Evolutionary conservation across 2,329 filamentous ascomycete species (phyloP).

Genomic region (Xylaria sp.): DNA sequence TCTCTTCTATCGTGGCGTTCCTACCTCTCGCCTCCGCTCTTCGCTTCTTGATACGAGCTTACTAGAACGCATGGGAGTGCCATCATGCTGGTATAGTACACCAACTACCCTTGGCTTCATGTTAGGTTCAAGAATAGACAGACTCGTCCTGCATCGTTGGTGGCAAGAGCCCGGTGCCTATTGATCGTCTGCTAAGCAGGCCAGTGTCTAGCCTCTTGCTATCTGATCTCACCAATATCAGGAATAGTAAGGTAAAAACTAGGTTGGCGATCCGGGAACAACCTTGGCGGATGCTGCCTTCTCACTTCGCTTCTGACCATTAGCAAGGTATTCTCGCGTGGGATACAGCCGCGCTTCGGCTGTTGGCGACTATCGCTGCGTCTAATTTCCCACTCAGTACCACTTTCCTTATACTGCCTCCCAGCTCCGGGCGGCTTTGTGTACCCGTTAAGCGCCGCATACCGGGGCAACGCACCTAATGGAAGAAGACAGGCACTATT

Average conservation of each 20-base stretch:
- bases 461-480: constrained; percentile 4
- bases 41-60: neutral
- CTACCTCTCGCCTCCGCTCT: neutral
- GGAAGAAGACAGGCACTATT: neutral
- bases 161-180: neutral
- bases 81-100: neutral
- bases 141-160: constrained; percentile 14
- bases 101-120: neutral
- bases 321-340: neutral
- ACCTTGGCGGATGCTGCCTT: neutral
- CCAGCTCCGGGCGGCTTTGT: constrained; percentile 5
- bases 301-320: neutral
- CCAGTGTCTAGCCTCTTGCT: neutral
- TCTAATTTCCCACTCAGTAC: constrained; percentile 11
- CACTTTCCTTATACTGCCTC: constrained; percentile 19
- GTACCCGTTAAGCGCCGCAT: neutral
- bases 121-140: constrained; percentile 19
- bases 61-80: neutral
- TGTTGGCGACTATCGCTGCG: constrained; percentile 30
- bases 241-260: neutral
- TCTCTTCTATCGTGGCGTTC: neutral
- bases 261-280: neutral
- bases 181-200: neutral
- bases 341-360: constrained; percentile 4
- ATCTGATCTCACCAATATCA: neutral